These are phyloP conservation scores for Lactarius akahatsu DNA, from an alignment of 768 basidiomycete genomes.

Conservation along the genomic window DNA sequence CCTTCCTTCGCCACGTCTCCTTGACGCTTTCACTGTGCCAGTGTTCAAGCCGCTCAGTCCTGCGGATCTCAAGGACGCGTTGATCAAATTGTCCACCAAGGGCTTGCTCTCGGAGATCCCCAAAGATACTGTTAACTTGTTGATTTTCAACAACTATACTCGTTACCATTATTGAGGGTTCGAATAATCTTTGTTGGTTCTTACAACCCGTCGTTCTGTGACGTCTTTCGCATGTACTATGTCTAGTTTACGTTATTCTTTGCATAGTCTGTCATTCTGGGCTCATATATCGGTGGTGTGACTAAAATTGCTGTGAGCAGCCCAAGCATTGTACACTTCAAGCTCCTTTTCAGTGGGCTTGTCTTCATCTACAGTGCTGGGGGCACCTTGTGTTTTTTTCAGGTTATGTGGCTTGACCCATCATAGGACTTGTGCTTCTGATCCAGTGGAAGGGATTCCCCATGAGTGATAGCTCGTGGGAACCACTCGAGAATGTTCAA, in stretches of 20 bases:
- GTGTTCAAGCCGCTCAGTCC: conserved; percentile 55
- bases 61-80: conserved; percentile 69
- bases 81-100: conserved; percentile 58
- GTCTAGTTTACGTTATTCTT: conserved; percentile 3
- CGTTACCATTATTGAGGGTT: conserved; percentile 4
- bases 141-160: conserved; percentile 49
- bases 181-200: neutral
- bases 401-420: too few relatives aligned
- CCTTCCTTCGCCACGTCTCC: conserved; percentile 51
- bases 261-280: neutral
- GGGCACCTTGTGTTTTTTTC: too few relatives aligned
- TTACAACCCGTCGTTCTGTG: conserved; percentile 9
- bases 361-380: too few relatives aligned
- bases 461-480: too few relatives aligned
- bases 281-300: neutral
- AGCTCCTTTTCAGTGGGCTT: too few relatives aligned
- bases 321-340: too few relatives aligned
- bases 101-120: conserved; percentile 50
- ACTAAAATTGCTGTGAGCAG: too few relatives aligned
- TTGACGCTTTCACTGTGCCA: conserved; percentile 41
- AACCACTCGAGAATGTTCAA: too few relatives aligned
- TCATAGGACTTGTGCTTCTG: too few relatives aligned
- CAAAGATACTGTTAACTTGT: conserved; percentile 58
- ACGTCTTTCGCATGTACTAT: conserved; percentile 6
- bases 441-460: too few relatives aligned